Conservation (phyloP, 352 stramenopile genomes). For the Pythium phragmitis region DNA sequence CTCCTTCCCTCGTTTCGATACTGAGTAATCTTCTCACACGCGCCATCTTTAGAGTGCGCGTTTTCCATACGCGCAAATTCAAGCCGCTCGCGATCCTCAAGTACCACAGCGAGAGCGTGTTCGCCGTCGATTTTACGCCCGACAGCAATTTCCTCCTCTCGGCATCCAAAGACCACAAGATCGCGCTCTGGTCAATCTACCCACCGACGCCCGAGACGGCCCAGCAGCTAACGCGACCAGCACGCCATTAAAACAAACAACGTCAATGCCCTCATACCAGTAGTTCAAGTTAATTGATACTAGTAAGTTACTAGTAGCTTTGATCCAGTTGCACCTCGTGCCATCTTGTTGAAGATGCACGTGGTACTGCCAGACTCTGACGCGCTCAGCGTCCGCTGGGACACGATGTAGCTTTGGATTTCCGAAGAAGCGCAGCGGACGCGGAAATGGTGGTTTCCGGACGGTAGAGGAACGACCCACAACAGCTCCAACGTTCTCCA, state of each 20-base stretch:
- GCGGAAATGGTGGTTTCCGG: too few relatives aligned
- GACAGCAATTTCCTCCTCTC: constrained; percentile 62
- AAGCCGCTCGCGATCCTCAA: constrained; percentile 79
- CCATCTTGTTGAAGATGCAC: too few relatives aligned
- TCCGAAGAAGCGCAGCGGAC: too few relatives aligned
- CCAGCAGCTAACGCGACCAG: constrained; percentile 31
- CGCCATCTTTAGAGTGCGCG: constrained; percentile 34
- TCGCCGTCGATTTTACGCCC: constrained; percentile 61
- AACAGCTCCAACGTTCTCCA: too few relatives aligned
- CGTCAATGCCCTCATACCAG: constrained; percentile 5
- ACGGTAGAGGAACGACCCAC: too few relatives aligned
- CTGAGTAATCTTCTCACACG: too few relatives aligned
- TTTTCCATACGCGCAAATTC: constrained; percentile 76
- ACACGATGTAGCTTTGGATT: too few relatives aligned
- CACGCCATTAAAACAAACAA: constrained; percentile 15
- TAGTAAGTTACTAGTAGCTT: neutral
- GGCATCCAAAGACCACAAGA: constrained; percentile 78
- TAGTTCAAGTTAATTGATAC: neutral
- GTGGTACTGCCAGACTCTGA: too few relatives aligned
- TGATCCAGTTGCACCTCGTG: too few relatives aligned
- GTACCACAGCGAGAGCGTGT: constrained; percentile 79
- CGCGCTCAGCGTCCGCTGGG: too few relatives aligned
- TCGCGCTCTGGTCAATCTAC: constrained; percentile 81
- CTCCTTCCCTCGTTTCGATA: too few relatives aligned
- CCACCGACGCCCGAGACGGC: constrained; percentile 32